phyloP scores from a whole-genome alignment of 2,329 filamentous ascomycete genomes.

The Karstenula rhodostoma region DNA sequence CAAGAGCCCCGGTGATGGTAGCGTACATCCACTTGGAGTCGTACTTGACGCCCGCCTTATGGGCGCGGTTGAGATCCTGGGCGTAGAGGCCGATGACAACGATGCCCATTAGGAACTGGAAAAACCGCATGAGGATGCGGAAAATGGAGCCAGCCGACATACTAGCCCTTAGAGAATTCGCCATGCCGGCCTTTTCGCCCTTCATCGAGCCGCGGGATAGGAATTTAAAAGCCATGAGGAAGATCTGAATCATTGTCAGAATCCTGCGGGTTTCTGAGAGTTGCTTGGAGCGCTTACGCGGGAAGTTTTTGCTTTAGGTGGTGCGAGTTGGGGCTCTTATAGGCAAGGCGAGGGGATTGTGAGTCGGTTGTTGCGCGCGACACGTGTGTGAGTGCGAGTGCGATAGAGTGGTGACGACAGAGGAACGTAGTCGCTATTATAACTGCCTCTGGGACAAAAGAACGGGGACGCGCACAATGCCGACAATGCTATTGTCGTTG shows the following conservation, averaged over 20 bases:
- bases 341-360: background rate
- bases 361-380: background rate
- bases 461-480: slow-evolving; percentile 5
- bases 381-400: background rate
- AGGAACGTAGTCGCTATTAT: background rate
- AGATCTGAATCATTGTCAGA: slow-evolving; percentile 22
- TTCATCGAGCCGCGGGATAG: slow-evolving; percentile 38
- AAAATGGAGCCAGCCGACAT: slow-evolving; percentile 34
- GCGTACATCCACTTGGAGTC: slow-evolving; percentile 66
- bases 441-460: background rate
- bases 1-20: slow-evolving; percentile 36
- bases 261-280: background rate
- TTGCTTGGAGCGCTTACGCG: slow-evolving; percentile 16
- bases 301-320: background rate
- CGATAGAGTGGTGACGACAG: background rate
- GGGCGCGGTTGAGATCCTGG: slow-evolving; percentile 48
- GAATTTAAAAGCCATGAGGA: slow-evolving; percentile 41
- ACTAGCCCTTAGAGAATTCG: slow-evolving; percentile 30
- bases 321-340: background rate
- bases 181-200: slow-evolving; percentile 39
- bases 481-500: slow-evolving; percentile 14
- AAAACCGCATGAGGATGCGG: slow-evolving; percentile 72
- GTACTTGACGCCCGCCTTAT: slow-evolving; percentile 54
- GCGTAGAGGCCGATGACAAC: slow-evolving; percentile 77
- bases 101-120: slow-evolving; percentile 79